These are phyloP conservation scores for Xylaria intraflava DNA, from an alignment of 495 filamentous ascomycete species.

Conservation along the genomic window DNA sequence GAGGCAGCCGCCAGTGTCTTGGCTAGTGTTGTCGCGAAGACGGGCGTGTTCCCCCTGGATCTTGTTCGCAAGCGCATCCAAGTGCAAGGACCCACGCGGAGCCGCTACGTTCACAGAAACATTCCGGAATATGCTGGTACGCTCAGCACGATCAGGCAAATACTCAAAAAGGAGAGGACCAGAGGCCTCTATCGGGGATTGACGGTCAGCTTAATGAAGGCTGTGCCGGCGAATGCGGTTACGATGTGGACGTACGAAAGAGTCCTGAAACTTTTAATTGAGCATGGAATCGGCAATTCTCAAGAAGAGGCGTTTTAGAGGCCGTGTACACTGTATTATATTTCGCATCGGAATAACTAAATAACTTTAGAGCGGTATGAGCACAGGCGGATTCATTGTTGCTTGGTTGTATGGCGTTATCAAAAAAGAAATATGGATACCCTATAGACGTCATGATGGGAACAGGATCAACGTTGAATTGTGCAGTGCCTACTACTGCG, in stretches of 20 bases:
- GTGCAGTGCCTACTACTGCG: neutral
- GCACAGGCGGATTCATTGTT: neutral
- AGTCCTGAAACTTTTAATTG: conserved; percentile 52
- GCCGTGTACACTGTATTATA: conserved; percentile 1
- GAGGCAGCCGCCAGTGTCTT: conserved; percentile 76
- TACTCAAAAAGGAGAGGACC: conserved; percentile 64
- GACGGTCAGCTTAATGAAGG: conserved; percentile 84
- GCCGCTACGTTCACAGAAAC: conserved; percentile 72
- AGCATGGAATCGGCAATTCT: conserved; percentile 28
- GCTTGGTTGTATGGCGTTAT: neutral
- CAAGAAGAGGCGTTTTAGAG: conserved; percentile 9
- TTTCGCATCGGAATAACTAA: neutral
- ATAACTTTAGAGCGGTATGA: neutral
- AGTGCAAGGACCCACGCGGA: conserved; percentile 83
- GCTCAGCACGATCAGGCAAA: conserved; percentile 53
- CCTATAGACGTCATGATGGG: conserved; percentile 11
- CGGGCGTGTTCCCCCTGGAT: conserved; percentile 88
- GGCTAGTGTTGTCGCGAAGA: conserved; percentile 76
- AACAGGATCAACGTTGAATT: neutral
- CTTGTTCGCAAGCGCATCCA: conserved; percentile 88
- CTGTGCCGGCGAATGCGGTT: conserved; percentile 87
- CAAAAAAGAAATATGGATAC: conserved; percentile 10
- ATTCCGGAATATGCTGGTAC: conserved; percentile 80
- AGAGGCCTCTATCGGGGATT: conserved; percentile 84
- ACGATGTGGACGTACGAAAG: conserved; percentile 99